Base-by-base conservation (phyloP, 2,329 filamentous ascomycete species). In the Myriangium duriaei region DNA sequence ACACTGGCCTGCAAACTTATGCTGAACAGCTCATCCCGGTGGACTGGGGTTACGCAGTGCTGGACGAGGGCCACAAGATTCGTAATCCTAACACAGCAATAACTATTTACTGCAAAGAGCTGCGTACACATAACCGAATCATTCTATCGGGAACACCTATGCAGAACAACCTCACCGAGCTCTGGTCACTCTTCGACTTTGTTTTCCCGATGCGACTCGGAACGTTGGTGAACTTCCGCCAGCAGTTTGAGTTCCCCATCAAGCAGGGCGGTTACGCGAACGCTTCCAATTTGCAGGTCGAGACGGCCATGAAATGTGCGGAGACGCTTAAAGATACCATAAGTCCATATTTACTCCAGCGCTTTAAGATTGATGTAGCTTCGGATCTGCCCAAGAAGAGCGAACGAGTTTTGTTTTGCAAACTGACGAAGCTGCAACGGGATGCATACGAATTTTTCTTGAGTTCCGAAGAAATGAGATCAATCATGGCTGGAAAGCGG, bases 131-230 rank as follows among this genome's bases (percentile, higher is more conserved):
- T 1, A 91, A 96, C 50, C 76, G 92, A 14, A 71, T 96, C 45
- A 96, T 98, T 42, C 67, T 98, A 1, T 96, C 92, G 0, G 91
- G 91, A 4, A 98, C 91, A 0, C 92, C 92, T 0, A 92, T 98
- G 68, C 92, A 98, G 57, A 98, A 98, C 58, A 96, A 95, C 45
- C 63, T 98, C 16, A 79, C 81, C 0, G 92, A 98, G 56, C 66
- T 98, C 1, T 98, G 91, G 88, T 96, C 88, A 0, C 64, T 98
- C 0, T 96, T 98, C 53, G 92, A 98, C 55, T 98, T 98, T 53
- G 81, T 96, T 41, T 96, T 86, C 45, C 91, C 92, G 0, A 95
- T 96, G 84, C 80, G 87, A 11, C 64, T 98, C 4, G 92, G 91
- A 0, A 95, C 84, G 0, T 67, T 96, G 10, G 81, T 95, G 41